These are phyloP conservation scores for Acanthamoeba lenticulata DNA, from an alignment of 208 protist genomes.

Conservation along the genomic window DNA sequence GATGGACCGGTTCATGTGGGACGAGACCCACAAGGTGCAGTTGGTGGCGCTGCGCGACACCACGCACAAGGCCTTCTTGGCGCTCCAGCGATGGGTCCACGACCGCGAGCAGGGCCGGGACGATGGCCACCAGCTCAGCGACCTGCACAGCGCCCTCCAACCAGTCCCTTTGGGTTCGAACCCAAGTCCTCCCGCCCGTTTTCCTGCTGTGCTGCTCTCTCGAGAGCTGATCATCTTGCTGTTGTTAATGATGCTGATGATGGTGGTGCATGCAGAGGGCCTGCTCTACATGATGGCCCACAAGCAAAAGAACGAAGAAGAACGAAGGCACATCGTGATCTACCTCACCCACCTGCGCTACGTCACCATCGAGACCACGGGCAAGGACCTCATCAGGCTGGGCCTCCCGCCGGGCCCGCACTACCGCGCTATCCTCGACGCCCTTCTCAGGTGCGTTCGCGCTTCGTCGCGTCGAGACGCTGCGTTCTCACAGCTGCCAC, in stretches of 20 bases:
- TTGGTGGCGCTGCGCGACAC: neutral
- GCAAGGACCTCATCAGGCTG: conserved; percentile 43
- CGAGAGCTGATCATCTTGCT: neutral
- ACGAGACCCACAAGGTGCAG: neutral
- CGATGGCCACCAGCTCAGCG: neutral
- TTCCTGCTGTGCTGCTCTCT: too few relatives aligned
- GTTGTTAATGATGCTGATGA: neutral
- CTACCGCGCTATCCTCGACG: neutral
- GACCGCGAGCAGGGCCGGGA: neutral
- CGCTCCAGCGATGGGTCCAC: neutral
- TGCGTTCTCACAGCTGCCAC: neutral
- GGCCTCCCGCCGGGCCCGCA: conserved; percentile 1
- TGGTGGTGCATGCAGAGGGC: neutral
- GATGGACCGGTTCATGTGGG: conserved; percentile 4
- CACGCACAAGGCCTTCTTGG: neutral
- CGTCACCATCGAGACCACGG: neutral
- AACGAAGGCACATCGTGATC: neutral
- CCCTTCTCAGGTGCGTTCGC: neutral
- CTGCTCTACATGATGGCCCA: conserved; percentile 51
- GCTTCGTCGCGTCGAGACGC: too few relatives aligned
- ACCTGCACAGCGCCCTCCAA: neutral
- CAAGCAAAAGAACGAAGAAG: conserved; percentile 51
- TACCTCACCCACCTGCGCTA: conserved; percentile 38
- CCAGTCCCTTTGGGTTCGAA: neutral
- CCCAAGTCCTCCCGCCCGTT: too few relatives aligned